Evolutionary conservation across 2,329 filamentous ascomycete species (phyloP), one percentile per base, ranked within the genome.

Genomic region (Exophiala phaeomuriformis): DNA sequence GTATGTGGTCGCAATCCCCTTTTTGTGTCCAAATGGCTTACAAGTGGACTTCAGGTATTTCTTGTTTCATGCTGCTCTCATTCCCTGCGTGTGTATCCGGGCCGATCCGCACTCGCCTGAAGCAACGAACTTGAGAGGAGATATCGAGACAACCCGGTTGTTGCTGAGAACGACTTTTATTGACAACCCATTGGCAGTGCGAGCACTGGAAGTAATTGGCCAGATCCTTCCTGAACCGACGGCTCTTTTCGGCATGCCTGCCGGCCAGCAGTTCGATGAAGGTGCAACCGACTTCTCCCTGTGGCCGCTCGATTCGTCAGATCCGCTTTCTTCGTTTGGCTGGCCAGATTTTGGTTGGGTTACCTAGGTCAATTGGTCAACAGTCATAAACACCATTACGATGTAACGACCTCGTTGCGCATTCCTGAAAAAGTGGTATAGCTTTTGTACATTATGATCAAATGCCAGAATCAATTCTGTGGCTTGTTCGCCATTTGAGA

Each of bases 31-130:
- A 5, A 8, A 7, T 29, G 29, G 19, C 41, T 44, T 8, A 19
- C n/a, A 5, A 12, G 5, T 44, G 43, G 6, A n/a, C 35, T 45
- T 12, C 30, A 44, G 39, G 30, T 51, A 74, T 60, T 74, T 74
- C 57, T 66, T 74, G 37, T 74, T 74, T 63, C 72, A 74, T 63
- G 72, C 72, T 9, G 70, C 67, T 27, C 58, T 74, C 2, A 72
- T 74, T 43, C 71, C 71, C 2, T 67, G 72, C 31, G 69, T 75
- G 45, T 69, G 70, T 51, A 63, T 74, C 31, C 71, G 71, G 65
- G 72, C 69, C 3, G 70, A 71, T 41, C 69, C 71, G 70, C 48
- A 67, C 66, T 47, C 60, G 65, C 10, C 61, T n/a, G 27, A 0
- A 44, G 41, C 41, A n/a, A 31, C 41, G 47, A 51, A 29, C 3